Conservation (phyloP, 2,329 filamentous ascomycete genomes). For the Nothomitra cinnamomea region DNA sequence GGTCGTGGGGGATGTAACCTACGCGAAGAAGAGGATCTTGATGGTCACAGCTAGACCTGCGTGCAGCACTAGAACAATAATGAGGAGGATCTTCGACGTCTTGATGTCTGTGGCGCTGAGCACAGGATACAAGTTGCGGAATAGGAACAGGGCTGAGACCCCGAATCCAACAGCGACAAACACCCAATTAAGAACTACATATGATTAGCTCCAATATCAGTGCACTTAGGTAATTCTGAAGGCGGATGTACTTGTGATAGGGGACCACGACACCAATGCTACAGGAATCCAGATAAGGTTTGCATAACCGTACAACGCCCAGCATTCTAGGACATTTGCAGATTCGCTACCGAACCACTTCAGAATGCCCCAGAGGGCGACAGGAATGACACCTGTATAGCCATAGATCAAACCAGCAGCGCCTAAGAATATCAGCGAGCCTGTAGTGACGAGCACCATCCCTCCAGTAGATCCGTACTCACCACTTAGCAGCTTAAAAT, state of each 20-base stretch:
- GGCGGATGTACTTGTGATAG: conserved; percentile 40
- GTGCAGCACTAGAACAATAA: conserved; percentile 72
- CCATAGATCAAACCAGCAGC: conserved; percentile 89
- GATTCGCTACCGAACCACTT: conserved; percentile 92
- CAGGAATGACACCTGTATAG: conserved; percentile 74
- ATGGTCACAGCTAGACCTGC: conserved; percentile 84
- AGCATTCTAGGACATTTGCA: conserved; percentile 87
- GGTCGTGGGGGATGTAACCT: conserved; percentile 17
- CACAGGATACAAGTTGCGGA: conserved; percentile 71
- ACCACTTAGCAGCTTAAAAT: conserved; percentile 79
- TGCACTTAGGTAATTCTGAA: not conserved
- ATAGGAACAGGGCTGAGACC: conserved; percentile 64
- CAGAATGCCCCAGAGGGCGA: conserved; percentile 71
- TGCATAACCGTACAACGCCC: conserved; percentile 87
- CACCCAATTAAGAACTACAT: conserved; percentile 63
- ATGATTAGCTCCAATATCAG: not conserved
- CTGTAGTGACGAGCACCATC: not conserved
- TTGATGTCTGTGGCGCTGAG: conserved; percentile 84
- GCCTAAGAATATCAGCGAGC: conserved; percentile 26
- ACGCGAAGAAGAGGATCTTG: conserved; percentile 91
- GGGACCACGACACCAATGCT: conserved; percentile 79
- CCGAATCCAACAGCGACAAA: conserved; percentile 81
- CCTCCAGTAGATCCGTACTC: conserved; percentile 15
- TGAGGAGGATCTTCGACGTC: conserved; percentile 71
- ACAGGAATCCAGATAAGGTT: conserved; percentile 97